Evolutionary conservation across 176 grass and related monocot genomes (phyloP), one percentile per base, ranked within the genome.

Genomic region (Stipa capillata): DNA sequence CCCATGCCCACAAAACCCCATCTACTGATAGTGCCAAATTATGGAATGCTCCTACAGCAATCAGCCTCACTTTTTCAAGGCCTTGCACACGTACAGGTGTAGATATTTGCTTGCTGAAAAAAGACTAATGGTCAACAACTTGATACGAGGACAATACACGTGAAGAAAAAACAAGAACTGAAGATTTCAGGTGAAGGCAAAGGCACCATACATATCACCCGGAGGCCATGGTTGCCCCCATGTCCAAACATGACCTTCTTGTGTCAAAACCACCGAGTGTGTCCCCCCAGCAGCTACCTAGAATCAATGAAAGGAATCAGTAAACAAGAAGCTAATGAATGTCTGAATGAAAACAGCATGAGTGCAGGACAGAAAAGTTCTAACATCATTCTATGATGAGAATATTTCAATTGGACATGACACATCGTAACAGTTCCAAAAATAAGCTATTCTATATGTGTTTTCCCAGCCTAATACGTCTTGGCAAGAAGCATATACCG

Each of bases 201-300:
- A 49, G 65, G 64, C 39, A 9, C 57, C 67, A 61, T 94, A 99
- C 96, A 99, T 99, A 80, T 99, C 96, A 16, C 96, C 96, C 29
- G 92, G 96, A 62, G 96, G 92, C 92, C 96, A 99, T 64, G 96
- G 96, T 85, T 99, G 96, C 2, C 96, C 96, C 96, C 96, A 95
- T 57, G 92, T 93, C 96, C 96, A 99, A 65, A 95, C 92, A 20
- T 95, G 83, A 36, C 92, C 96, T 81, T 99, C 92, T 85, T 89
- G 90, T 54, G 96, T 99, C 73, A 99, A 84, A 71, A 91, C 96
- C 23, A 99, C 90, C 2, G 96, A 93, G 61, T 99, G 96, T 69
- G 96, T 99, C 43, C 96, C 96, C 82, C 96, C 96, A 74, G 96
- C 96, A 66, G 96, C 96, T 39, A 99, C 92, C 92, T 98, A 77